Base-by-base conservation (phyloP, 345 rosid genomes). In the Arabis alpina region DNA sequence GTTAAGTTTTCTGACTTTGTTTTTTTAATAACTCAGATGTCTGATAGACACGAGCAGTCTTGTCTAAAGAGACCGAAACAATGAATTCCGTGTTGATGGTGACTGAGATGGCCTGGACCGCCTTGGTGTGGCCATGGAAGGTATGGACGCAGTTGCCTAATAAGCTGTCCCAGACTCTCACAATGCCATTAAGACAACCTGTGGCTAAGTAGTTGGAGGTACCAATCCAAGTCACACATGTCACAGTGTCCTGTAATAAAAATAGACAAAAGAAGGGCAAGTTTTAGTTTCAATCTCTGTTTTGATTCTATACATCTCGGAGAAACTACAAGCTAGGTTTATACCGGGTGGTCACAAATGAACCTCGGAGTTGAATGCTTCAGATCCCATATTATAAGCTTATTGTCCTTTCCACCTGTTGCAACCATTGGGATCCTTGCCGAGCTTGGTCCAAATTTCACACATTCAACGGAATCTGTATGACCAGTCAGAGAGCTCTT, bases 371-470 rank as follows among this genome's bases (percentile, higher is more conserved):
- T 75, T n/a, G 93, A 89, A 79, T 79, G 10, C 2, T 88, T 88
- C 54, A 88, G 77, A 80, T 91, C 98, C 95, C 96, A 91, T 15
- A 91, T 85, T 12, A 88, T 80, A 56, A 94, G 96, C 68, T 88
- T 86, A 60, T 83, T 68, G 80, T 94, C 96, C 90, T 85, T 77
- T 77, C 96, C 83, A 76, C 96, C 96, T 0, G 96, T 85, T 65
- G 94, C 97, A 59, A 85, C 95, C 93, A 88, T 80, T 2, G 87
- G 89, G 25, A 76, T 70, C 5, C 61, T 64, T 1, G 75, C 43
- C 0, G 80, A 73, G 61, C 95, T 86, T 44, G 85, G 85, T 68
- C 94, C 80, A 70, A 91, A 80, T 34, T 79, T 88, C 59, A 83
- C 74, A 62, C 88, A 88, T 79, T 86, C 96, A 39, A 93, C 68